Base-by-base conservation (phyloP, 2,329 filamentous ascomycete species). In the Cercospora sojina region DNA sequence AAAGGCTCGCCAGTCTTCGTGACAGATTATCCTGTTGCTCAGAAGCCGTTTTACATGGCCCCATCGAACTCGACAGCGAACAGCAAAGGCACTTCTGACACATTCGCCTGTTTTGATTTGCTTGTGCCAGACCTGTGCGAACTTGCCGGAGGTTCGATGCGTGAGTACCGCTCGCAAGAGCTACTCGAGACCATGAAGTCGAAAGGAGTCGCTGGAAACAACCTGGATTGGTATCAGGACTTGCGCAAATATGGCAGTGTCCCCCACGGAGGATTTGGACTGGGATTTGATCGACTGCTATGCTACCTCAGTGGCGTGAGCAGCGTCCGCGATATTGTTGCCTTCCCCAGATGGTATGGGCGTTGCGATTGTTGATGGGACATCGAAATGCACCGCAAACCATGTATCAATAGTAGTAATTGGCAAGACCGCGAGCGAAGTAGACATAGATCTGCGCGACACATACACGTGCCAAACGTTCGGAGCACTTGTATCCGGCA, bases 31-130 rank as follows among this genome's bases (percentile, higher is more conserved):
- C 95, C 95, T n/a, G 87, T 87, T 70, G 83, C 84, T 57, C 88
- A 95, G 77, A 99, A 99, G 80, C 92, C 94, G 10, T 99, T 98
- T 80, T 99, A 93, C 79, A 93, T 93, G 91, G 79, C 86, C 2
- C 86, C 87, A 16, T 86, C 86, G 1, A 65, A 73, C 20, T 47
- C 65, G 3, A 64, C 68, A 12, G 23, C 38, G 27, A 66, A 67
- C 38, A 68, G 65, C 29, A 65, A 32, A 43, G 67, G 68, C 13
- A 68, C 62, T 7, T 62, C 64, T 5, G 66, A 73, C n/a, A 96
- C 92, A 4, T 92, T 92, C 12, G 91, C 93, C 67, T 96, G 92
- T 80, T 97, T 97, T 77, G 93, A 97, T 78, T 86, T 97, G 57
- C 83, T 97, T 16, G 88, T 97, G 16, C 92, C 92, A 16, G 91